Evolutionary conservation across 1,139 yeast genomes (phyloP).

Genomic region (Nakaseomyces kungkrabaensis): DNA sequence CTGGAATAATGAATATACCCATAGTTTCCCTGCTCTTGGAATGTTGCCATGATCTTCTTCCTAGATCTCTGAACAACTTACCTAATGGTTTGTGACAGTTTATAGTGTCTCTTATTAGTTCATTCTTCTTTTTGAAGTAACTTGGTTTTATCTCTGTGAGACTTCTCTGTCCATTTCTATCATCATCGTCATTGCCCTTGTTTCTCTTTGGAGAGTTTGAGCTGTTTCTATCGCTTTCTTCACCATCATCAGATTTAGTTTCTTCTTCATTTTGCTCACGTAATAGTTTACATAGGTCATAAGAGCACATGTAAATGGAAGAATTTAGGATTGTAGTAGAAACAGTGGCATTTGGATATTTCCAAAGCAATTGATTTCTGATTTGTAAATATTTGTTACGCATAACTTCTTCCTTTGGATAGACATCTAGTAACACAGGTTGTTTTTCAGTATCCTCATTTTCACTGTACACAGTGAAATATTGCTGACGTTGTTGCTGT

Average conservation of each 20-base stretch:
- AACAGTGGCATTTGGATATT: conserved; percentile 65
- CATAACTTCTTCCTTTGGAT: conserved; percentile 52
- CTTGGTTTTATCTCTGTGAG: conserved; percentile 21
- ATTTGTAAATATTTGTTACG: conserved; percentile 61
- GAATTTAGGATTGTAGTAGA: conserved; percentile 69
- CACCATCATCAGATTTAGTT: background rate
- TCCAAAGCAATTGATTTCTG: conserved; percentile 85
- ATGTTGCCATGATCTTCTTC: conserved; percentile 89
- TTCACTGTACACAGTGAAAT: conserved; percentile 47
- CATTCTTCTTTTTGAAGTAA: conserved; percentile 24
- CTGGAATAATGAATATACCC: conserved; percentile 55
- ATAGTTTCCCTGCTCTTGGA: conserved; percentile 48
- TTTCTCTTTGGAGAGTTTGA: background rate
- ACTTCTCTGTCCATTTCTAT: conserved; percentile 9
- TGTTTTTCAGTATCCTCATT: conserved; percentile 40
- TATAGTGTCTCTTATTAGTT: conserved; percentile 28
- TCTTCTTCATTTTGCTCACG: conserved; percentile 2
- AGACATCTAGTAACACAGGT: conserved; percentile 52
- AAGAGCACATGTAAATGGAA: conserved; percentile 69
- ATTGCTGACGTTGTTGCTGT: conserved; percentile 38
- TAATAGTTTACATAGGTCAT: conserved; percentile 40
- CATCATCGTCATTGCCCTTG: conserved; percentile 10
- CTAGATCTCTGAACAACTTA: conserved; percentile 73
- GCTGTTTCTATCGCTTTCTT: background rate
- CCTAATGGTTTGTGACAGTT: conserved; percentile 40